A percentile compares a stretch with the other conserved stretches of the same genome.
Evolutionary conservation across 2,329 filamentous ascomycete species (phyloP).

Genomic region (Aureobasidium sp.): DNA sequence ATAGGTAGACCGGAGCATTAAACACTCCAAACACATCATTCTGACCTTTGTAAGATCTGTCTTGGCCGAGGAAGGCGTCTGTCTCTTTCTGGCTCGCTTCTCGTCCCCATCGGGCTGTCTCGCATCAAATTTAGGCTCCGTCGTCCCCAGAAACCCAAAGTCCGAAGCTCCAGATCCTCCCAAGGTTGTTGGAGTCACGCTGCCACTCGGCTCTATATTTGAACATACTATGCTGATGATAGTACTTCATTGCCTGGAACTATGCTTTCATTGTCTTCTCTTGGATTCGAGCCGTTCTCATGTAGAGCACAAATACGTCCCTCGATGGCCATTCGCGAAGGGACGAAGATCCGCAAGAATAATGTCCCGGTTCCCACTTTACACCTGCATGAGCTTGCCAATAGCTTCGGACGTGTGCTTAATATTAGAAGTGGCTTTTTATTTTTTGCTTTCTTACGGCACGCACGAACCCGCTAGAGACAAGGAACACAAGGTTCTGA

Average conservation of each 20-base stretch:
- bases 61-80: background rate
- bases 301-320: background rate
- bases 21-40: background rate
- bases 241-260: background rate
- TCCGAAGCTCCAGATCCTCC: background rate
- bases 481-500: too few relatives aligned
- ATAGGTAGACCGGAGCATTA: background rate
- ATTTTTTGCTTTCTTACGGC: background rate
- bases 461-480: background rate
- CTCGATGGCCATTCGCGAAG: background rate
- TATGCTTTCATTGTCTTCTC: background rate
- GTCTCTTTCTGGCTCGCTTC: slow-evolving; percentile 2
- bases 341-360: background rate
- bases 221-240: background rate
- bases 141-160: background rate
- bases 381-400: slow-evolving; percentile 11
- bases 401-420: slow-evolving; percentile 14
- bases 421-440: slow-evolving; percentile 5
- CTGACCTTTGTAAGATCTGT: background rate
- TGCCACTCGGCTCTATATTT: background rate
- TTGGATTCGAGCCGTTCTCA: background rate
- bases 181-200: background rate
- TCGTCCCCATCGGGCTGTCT: background rate
- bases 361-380: background rate
- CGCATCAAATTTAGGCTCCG: slow-evolving; percentile 1